Conservation (phyloP, 2,329 filamentous ascomycete genomes). For the Aplosporella prunicola region DNA sequence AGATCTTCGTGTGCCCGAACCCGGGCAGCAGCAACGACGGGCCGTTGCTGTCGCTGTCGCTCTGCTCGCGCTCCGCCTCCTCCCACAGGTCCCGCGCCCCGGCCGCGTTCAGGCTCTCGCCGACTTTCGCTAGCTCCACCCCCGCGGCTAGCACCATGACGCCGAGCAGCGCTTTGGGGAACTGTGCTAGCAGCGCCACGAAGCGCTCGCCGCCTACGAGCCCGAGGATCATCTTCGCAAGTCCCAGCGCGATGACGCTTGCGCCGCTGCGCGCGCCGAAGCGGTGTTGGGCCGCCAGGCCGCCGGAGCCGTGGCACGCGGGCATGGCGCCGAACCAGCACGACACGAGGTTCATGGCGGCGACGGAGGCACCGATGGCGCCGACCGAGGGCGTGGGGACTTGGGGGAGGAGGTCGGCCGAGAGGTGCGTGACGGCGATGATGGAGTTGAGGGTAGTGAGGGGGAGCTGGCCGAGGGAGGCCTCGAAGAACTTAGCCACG, state of each 20-base stretch:
- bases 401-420: conserved; percentile 64
- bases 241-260: conserved; percentile 69
- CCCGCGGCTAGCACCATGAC: conserved; percentile 87
- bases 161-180: conserved; percentile 69
- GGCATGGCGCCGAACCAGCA: conserved; percentile 96
- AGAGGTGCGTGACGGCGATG: conserved; percentile 74
- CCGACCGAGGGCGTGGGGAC: conserved; percentile 52
- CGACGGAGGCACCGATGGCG: conserved; percentile 70
- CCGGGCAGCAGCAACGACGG: too few relatives aligned
- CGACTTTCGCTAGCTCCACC: conserved; percentile 76
- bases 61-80: conserved; percentile 22
- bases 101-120: conserved; percentile 69
- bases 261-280: conserved; percentile 86
- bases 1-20: conserved; percentile 27
- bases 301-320: conserved; percentile 85
- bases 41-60: too few relatives aligned
- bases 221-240: conserved; percentile 66
- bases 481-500: conserved; percentile 51
- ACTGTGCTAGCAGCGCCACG: conserved; percentile 58
- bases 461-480: conserved; percentile 75
- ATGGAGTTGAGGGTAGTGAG: conserved; percentile 89
- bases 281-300: conserved; percentile 79
- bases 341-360: conserved; percentile 70
- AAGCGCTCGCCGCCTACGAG: conserved; percentile 61
- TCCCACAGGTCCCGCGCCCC: conserved; percentile 50